A percentile compares a stretch with the other conserved stretches of the same genome.
Conservation (phyloP, 2,329 filamentous ascomycete species). For the Pseudogymnoascus sp. region DNA sequence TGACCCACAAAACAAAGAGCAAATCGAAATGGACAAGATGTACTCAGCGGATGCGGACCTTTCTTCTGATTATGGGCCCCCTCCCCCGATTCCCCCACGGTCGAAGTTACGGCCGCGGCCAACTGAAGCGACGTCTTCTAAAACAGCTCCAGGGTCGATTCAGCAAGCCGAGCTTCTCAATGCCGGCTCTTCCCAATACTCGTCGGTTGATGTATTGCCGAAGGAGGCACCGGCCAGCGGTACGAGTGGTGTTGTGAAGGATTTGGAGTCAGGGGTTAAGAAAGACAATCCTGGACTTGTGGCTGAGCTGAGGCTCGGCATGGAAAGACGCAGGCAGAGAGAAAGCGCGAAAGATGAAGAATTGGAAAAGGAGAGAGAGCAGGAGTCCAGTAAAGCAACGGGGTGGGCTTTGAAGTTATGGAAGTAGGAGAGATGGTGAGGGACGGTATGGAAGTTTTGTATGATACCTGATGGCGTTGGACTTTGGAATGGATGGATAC, state of each 20-base stretch:
- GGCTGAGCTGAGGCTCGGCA: neutral
- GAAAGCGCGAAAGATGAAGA: neutral
- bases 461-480: neutral
- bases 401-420: neutral
- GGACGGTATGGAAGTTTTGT: neutral
- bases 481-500: neutral
- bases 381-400: neutral
- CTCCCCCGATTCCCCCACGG: neutral
- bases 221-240: neutral
- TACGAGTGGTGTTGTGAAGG: neutral
- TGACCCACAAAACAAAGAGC: neutral
- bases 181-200: neutral
- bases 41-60: neutral
- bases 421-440: neutral
- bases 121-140: neutral
- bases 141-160: neutral
- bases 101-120: neutral
- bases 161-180: neutral
- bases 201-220: neutral
- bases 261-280: neutral
- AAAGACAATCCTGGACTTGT: neutral
- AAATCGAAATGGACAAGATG: neutral
- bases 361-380: neutral
- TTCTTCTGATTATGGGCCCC: neutral
- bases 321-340: neutral